These are phyloP conservation scores for Geotrichum australiense DNA, from an alignment of 1,139 yeast genomes.

Conservation along the genomic window DNA sequence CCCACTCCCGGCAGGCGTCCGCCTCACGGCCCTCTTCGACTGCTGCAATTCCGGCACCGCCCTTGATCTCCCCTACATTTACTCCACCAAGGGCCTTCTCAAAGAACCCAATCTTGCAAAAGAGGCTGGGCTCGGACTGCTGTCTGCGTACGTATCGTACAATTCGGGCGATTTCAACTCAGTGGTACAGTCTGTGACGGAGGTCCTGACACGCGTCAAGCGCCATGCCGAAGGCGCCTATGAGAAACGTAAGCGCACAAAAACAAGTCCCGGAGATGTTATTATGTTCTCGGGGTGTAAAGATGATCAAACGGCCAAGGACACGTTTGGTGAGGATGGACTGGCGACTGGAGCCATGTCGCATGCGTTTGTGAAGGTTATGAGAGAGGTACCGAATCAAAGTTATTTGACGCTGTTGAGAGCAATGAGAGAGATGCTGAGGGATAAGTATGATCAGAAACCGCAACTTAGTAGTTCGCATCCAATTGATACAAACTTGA, in stretches of 20 bases:
- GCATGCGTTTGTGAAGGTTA: conserved; percentile 72
- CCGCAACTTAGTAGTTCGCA: conserved; percentile 85
- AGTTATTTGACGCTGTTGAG: conserved; percentile 70
- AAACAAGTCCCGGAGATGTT: conserved; percentile 84
- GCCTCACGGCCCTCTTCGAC: conserved; percentile 83
- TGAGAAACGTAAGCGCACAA: conserved; percentile 45
- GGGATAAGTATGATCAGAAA: conserved; percentile 70
- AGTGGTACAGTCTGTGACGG: conserved; percentile 42
- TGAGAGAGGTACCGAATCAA: conserved; percentile 63
- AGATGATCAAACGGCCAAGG: conserved; percentile 75
- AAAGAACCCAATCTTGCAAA: conserved; percentile 85
- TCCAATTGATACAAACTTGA: conserved; percentile 71
- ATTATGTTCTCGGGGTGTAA: conserved; percentile 84
- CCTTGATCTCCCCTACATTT: conserved; percentile 79
- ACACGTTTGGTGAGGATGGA: conserved; percentile 73
- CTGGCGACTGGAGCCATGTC: conserved; percentile 91
- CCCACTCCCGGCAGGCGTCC: conserved; percentile 72
- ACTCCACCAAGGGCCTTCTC: conserved; percentile 83
- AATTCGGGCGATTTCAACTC: conserved; percentile 62
- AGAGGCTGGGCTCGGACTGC: conserved; percentile 73
- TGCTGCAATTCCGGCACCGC: conserved; percentile 94
- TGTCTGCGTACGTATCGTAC: conserved; percentile 64
- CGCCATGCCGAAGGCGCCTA: conserved; percentile 36
- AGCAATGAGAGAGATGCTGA: conserved; percentile 65
- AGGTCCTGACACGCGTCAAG: conserved; percentile 44